A percentile compares a stretch with the other conserved stretches of the same genome.
Evolutionary conservation across 352 stramenopile species (phyloP).

Genomic region (Globisporangium cederbergense): DNA sequence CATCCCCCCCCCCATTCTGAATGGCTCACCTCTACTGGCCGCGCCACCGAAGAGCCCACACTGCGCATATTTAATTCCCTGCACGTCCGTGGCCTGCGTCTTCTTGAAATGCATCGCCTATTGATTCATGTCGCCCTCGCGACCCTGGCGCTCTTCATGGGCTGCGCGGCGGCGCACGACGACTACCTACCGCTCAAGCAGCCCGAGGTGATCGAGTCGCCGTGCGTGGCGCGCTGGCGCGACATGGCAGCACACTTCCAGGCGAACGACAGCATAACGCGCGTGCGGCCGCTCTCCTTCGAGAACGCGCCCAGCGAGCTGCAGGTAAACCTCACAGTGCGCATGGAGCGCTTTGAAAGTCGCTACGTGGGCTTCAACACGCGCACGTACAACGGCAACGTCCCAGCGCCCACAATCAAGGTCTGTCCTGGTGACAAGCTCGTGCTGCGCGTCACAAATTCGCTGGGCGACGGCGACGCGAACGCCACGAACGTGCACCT

Average conservation of each 20-base stretch:
- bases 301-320: conserved; percentile 45
- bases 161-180: conserved; percentile 14
- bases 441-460: conserved; percentile 54
- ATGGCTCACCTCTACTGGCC: too few relatives aligned
- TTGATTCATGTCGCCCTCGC: background rate
- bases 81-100: too few relatives aligned
- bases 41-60: too few relatives aligned
- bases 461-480: conserved; percentile 33
- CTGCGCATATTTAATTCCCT: too few relatives aligned
- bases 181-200: conserved; percentile 45
- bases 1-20: too few relatives aligned
- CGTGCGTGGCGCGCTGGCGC: conserved; percentile 36
- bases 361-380: conserved; percentile 75
- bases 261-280: background rate
- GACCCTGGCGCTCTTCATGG: background rate
- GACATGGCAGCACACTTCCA: conserved; percentile 23
- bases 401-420: conserved; percentile 70
- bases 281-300: conserved; percentile 29
- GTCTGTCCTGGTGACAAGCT: conserved; percentile 67
- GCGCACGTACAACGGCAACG: conserved; percentile 60
- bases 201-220: conserved; percentile 37
- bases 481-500: conserved; percentile 77
- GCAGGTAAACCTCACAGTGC: conserved; percentile 54
- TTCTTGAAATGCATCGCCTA: background rate
- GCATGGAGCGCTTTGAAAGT: conserved; percentile 59